Conservation (phyloP, 148 eudicot genomes). For the Salicornia ramosissima region DNA sequence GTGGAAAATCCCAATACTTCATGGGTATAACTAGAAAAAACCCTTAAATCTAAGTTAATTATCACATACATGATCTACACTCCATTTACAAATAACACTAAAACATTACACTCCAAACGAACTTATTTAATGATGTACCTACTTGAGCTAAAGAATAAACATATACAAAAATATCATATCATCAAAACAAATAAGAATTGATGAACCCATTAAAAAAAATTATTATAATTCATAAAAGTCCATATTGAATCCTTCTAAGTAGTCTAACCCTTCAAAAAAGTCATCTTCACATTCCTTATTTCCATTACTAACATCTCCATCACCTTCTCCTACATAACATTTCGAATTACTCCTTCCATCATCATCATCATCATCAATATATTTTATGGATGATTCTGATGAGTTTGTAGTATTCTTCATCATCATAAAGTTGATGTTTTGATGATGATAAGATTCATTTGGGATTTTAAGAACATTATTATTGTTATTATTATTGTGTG, state of each 20-base stretch:
- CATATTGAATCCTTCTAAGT: constrained; percentile 14
- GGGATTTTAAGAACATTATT: background rate
- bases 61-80: no score
- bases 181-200: background rate
- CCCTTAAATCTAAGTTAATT: no score
- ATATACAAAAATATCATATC: no score
- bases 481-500: no score
- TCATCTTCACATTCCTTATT: constrained; percentile 20
- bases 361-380: background rate
- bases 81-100: no score
- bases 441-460: background rate
- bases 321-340: constrained; percentile 4
- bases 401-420: background rate
- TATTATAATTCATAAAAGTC: background rate
- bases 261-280: constrained; percentile 26
- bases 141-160: no score
- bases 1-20: no score
- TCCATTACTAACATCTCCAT: background rate
- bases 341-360: background rate
- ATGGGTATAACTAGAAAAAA: no score
- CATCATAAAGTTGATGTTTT: background rate
- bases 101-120: no score
- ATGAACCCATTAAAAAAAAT: no score
- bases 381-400: background rate
- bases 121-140: no score